Conservation (phyloP, 176 grass and related monocot species). For the Avena sativa region DNA sequence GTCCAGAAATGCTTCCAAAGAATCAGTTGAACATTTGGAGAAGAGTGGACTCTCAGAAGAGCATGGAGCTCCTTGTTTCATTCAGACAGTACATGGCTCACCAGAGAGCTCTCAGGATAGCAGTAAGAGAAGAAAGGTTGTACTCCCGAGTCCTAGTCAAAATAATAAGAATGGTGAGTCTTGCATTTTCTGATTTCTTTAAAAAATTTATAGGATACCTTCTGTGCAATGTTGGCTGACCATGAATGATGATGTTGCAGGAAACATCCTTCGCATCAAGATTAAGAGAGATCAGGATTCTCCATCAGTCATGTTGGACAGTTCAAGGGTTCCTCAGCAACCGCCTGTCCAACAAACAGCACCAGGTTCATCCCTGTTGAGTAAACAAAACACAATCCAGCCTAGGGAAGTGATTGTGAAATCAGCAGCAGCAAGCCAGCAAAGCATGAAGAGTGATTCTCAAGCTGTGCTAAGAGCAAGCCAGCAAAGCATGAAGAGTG, state of each 20-base stretch:
- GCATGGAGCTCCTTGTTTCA: conserved; percentile 55
- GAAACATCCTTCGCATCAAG: conserved; percentile 46
- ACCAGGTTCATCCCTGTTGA: conserved; percentile 11
- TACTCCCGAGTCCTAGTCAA: conserved; percentile 49
- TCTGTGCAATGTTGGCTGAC: neutral
- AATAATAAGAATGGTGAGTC: conserved; percentile 51
- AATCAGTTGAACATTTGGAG: conserved; percentile 59
- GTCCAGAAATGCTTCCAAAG: neutral
- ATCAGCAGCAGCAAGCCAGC: neutral
- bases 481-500: conserved; percentile 21
- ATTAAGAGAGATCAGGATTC: conserved; percentile 39
- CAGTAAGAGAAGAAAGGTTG: conserved; percentile 61
- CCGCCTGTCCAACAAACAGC: conserved; percentile 4
- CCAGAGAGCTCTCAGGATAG: conserved; percentile 80
- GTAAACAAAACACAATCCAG: conserved; percentile 34
- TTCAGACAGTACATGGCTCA: conserved; percentile 36
- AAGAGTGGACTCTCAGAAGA: conserved; percentile 73
- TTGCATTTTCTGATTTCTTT: neutral
- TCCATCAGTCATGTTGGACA: conserved; percentile 5
- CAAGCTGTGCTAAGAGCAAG: neutral
- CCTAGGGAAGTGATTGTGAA: neutral
- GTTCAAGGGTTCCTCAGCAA: conserved; percentile 21
- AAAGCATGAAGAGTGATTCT: conserved; percentile 14
- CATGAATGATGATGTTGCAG: conserved; percentile 26
- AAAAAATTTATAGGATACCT: neutral